Evolutionary conservation across 164 flowering plant genomes (phyloP).

Genomic region (Taxillus chinensis): DNA sequence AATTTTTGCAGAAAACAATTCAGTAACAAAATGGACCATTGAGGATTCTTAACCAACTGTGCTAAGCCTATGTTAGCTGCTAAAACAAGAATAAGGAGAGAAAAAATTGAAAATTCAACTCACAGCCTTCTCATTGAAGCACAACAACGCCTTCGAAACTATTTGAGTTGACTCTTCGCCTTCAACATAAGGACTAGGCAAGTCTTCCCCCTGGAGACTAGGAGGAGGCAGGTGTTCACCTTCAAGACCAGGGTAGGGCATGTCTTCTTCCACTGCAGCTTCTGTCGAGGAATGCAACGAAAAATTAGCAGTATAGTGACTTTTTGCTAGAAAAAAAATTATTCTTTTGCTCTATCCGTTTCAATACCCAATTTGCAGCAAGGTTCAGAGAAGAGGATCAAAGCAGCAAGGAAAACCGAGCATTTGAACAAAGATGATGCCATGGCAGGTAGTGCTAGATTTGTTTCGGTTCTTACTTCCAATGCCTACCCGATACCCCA

Average conservation of each 20-base stretch:
- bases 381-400: conserved; percentile 16
- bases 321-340: too few species aligned
- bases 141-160: conserved; percentile 49
- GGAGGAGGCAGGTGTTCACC: not conserved
- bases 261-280: not conserved
- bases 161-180: conserved; percentile 27
- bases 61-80: not conserved
- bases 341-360: too few species aligned
- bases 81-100: not conserved
- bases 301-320: too few species aligned
- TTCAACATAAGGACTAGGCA: not conserved
- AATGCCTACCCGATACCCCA: not conserved
- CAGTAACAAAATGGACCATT: not conserved
- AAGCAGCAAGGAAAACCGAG: conserved; percentile 15
- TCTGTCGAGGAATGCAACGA: not conserved
- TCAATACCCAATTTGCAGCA: conserved; percentile 25
- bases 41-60: too few species aligned
- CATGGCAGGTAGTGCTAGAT: conserved; percentile 18
- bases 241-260: conserved; percentile 15
- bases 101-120: conserved; percentile 8
- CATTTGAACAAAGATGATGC: conserved; percentile 17
- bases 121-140: conserved; percentile 61
- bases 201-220: conserved; percentile 1
- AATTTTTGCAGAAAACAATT: not conserved
- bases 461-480: not conserved